Percentiles rank a stretch among this genome's conserved stretches.
phyloP scores from a whole-genome alignment of 495 filamentous ascomycete genomes.

The Neurospora sp. region DNA sequence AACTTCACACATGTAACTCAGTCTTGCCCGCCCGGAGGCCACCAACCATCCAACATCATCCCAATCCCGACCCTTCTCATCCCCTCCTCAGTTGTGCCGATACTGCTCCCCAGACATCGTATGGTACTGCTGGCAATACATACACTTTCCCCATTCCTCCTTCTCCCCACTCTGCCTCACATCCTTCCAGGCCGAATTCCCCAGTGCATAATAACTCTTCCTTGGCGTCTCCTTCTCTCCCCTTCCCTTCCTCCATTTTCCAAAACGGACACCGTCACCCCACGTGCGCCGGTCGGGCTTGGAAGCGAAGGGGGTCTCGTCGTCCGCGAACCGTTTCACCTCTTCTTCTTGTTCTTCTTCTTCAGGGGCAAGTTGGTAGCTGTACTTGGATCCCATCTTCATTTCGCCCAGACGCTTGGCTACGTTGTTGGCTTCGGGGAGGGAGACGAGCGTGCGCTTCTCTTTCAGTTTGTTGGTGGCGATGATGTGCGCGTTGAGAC shows the following conservation, averaged over 20 bases:
- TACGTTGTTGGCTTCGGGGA: slow-evolving; percentile 65
- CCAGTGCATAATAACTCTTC: not conserved
- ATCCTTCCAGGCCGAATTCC: not conserved
- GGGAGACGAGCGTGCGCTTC: slow-evolving; percentile 54
- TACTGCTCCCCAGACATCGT: not conserved
- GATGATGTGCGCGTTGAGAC: not conserved
- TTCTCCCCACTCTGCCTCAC: not conserved
- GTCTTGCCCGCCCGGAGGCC: not conserved
- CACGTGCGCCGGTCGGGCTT: not conserved
- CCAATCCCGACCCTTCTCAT: not conserved
- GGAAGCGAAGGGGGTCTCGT: not conserved
- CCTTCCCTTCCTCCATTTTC: not conserved
- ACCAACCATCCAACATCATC: not conserved
- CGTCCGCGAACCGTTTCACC: not conserved
- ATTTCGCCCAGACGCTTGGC: slow-evolving; percentile 48
- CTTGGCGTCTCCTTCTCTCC: not conserved
- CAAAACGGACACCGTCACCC: not conserved
- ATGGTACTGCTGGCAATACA: not conserved
- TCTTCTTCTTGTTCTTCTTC: not conserved
- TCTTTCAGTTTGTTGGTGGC: not conserved
- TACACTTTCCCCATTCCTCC: not conserved
- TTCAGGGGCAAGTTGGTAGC: slow-evolving; percentile 2
- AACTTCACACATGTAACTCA: not conserved
- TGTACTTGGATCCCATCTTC: slow-evolving; percentile 11
- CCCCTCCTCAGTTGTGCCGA: not conserved